Evolutionary conservation across 1,139 yeast genomes (phyloP), one percentile per base, ranked within the genome.

Genomic region (Diutina catenulata): DNA sequence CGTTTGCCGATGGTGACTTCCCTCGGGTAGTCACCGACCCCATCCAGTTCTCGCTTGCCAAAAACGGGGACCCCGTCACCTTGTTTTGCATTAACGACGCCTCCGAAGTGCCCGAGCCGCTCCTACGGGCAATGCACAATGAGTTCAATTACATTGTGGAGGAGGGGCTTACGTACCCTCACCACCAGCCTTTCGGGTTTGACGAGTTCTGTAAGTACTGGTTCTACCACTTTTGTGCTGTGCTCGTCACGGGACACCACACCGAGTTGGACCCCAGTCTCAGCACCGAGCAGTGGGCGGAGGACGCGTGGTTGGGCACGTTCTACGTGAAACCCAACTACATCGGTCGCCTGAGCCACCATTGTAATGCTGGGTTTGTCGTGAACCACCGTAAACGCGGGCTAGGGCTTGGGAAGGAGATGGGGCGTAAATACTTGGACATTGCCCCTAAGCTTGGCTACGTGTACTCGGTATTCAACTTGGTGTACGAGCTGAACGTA

Each of bases 281-380:
- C 25, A 49, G 33, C 33, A 43, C 24, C 39, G 43, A 22, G 13
- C 41, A 35, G n/a, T 51, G 60, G 37, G 76, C 79, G 76, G 54
- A 57, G 7, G 46, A 57, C 0, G 43, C 47, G 5, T 70, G 73
- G 44, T 53, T 82, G 31, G 95, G 94, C 1, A 70, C 79, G 3
- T 80, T 77, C 53, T 81, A 77, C 54, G 64, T 84, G 45, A 80
- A 78, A 49, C 93, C 94, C 28, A 84, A 84, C 54, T 84, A 83
- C 52, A 56, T 64, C 2, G 93, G 91, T 3, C 65, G 93, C 39
- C 76, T 86, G 44, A 74, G 87, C 0, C 94, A 84, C 48, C 77
- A 70, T 14, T 81, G 94, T 50, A 84, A 83, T 52, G 94, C 76
- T 1, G 93, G 91, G 0, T 84, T 84, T 49, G 53, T 80, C 4